Evolutionary conservation across 1,284 basidiomycete species (phyloP), one percentile per base, ranked within the genome.

Genomic region (Xerocomus minutiporus): DNA sequence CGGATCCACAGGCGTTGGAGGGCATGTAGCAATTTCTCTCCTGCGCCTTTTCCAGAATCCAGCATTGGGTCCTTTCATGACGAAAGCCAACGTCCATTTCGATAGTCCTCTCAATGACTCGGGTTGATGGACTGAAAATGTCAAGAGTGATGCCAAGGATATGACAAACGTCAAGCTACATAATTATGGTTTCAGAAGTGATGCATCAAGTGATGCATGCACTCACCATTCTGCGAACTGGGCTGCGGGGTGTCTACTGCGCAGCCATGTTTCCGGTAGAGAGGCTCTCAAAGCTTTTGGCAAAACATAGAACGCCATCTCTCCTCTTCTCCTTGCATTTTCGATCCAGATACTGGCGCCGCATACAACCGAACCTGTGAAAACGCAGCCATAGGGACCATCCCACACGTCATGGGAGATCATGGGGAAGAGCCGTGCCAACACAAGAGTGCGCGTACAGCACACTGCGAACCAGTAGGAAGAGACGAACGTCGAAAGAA

Each of bases 381-480:
- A 68, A 31, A 84, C 70, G 57, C 83, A 79, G 1, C 88, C 87
- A 52, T 74, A 78, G 2, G 87, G 84, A 0, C 87, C 85, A 60
- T 91, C 88, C 79, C 83, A 86, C 57, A 86, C 80, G 56, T 90
- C 79, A 60, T 90, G 85, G 7, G 86, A 83, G 43, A 90, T 72
- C 29, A 65, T 71, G 0, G 85, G 85, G 45, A 89, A 75, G 6
- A 83, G 61, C 26, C 78, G 79, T 1, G 86, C 84, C 8, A 86
- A 66, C 5, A 79, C 70, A 4, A 85, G 69, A 1, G 87, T 83
- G 46, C 88, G 81, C 6, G 81, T 80, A 41, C 82, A 66, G 68
- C 87, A 91, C 8, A 88, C 80, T 2, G 79, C 64, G 43, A 79
- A 78, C 81, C 83, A 91, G 60, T 81, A 85, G 2, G 83, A 77